These are phyloP conservation scores for Cordyceps fumosorosea DNA, from an alignment of 2,329 filamentous ascomycete species.

Conservation along the genomic window DNA sequence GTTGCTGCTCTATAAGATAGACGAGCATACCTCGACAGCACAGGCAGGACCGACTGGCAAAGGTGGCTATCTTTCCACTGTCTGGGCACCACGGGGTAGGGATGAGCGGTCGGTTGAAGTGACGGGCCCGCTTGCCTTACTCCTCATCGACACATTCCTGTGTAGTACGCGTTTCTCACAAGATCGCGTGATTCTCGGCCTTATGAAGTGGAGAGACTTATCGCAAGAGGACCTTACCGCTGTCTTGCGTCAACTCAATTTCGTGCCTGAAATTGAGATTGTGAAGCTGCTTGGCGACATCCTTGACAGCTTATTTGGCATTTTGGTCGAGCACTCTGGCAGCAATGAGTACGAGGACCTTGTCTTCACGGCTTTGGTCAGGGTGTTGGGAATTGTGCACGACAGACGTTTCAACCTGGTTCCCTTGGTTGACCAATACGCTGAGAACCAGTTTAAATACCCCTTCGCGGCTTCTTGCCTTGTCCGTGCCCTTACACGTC, in stretches of 20 bases:
- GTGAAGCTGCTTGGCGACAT: conserved; percentile 89
- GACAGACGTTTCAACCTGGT: conserved; percentile 89
- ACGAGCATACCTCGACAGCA: conserved; percentile 74
- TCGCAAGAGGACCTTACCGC: conserved; percentile 64
- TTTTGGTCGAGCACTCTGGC: conserved; percentile 83
- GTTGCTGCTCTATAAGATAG: conserved; percentile 80
- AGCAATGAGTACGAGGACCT: conserved; percentile 90
- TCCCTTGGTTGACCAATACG: conserved; percentile 86
- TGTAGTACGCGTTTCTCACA: conserved; percentile 95
- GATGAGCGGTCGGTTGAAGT: conserved; percentile 66
- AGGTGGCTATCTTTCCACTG: conserved; percentile 79
- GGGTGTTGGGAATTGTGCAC: conserved; percentile 86
- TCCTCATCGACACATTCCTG: conserved; percentile 76
- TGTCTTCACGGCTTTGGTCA: conserved; percentile 83
- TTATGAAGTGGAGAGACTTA: conserved; percentile 80
- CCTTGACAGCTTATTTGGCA: conserved; percentile 84
- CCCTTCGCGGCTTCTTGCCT: conserved; percentile 86
- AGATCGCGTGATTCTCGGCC: conserved; percentile 74
- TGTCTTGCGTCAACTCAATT: conserved; percentile 75
- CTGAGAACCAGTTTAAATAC: conserved; percentile 83
- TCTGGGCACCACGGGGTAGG: conserved; percentile 66
- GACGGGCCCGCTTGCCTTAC: conserved; percentile 71
- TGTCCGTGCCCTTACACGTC: conserved; percentile 75
- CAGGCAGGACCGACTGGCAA: conserved; percentile 58
- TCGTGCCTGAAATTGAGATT: conserved; percentile 94